Evolutionary conservation across 2,329 filamentous ascomycete genomes (phyloP).

Genomic region (Penicillium sp.): DNA sequence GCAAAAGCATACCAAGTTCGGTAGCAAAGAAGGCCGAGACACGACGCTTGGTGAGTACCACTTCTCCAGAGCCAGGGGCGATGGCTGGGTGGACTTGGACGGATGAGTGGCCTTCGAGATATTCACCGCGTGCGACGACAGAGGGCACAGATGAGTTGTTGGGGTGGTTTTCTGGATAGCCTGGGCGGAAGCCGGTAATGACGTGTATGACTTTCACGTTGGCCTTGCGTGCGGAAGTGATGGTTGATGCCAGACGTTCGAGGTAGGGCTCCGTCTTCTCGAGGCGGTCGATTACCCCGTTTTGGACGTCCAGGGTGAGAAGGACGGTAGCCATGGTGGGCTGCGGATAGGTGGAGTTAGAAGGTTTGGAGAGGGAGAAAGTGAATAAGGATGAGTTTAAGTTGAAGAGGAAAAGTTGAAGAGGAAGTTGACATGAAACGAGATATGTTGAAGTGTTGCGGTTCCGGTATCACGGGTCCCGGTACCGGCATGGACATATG

Average conservation of each 20-base stretch:
- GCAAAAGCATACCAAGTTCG: constrained; percentile 31
- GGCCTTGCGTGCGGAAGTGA: constrained; percentile 21
- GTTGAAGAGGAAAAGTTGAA: neutral
- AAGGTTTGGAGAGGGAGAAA: neutral
- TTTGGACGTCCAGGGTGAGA: constrained; percentile 32
- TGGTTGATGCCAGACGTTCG: constrained; percentile 13
- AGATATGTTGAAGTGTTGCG: neutral
- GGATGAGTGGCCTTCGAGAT: constrained; percentile 19
- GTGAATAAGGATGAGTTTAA: too few relatives aligned
- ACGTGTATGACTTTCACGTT: constrained; percentile 29
- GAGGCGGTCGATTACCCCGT: constrained; percentile 22
- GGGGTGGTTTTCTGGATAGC: constrained; percentile 25
- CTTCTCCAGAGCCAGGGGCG: constrained; percentile 19
- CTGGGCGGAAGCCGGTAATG: constrained; percentile 26
- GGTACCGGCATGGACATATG: constrained; percentile 2
- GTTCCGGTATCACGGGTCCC: constrained; percentile 1
- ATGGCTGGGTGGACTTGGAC: constrained; percentile 18
- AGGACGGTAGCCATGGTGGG: constrained; percentile 23
- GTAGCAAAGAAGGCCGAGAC: constrained; percentile 31
- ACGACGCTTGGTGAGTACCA: constrained; percentile 30
- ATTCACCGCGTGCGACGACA: constrained; percentile 16
- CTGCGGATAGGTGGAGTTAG: neutral
- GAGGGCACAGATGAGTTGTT: constrained; percentile 18
- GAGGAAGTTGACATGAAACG: neutral
- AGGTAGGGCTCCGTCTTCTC: constrained; percentile 19